phyloP scores from a whole-genome alignment of 177 flowering plant genomes.

The Tripterygium wilfordii region DNA sequence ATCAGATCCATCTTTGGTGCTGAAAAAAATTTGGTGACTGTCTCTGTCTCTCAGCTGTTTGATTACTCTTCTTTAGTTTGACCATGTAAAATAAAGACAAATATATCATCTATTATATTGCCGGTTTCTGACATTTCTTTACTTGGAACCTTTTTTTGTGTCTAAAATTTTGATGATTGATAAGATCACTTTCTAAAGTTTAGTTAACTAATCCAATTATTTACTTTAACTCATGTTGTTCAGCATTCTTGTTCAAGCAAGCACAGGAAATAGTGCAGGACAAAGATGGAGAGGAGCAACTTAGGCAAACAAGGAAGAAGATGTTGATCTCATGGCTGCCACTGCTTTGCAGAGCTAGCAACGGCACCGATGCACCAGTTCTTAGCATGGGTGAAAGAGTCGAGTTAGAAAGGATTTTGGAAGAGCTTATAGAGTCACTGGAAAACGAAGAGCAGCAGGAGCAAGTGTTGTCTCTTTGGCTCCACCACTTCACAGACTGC shows the following conservation, averaged over 20 bases:
- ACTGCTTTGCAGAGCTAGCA: constrained; percentile 70
- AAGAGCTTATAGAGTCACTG: constrained; percentile 42
- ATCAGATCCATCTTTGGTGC: no score
- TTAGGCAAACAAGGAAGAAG: constrained; percentile 30
- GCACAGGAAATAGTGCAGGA: constrained; percentile 35
- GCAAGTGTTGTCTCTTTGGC: constrained; percentile 70
- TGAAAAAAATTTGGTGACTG: no score
- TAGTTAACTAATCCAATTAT: no score
- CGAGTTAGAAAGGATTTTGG: constrained; percentile 56
- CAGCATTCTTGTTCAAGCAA: constrained; percentile 67
- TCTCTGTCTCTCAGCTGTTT: no score
- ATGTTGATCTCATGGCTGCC: constrained; percentile 78
- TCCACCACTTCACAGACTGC: constrained; percentile 63
- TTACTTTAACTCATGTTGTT: constrained; percentile 1
- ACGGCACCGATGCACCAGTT: constrained; percentile 59
- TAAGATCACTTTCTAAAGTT: no score
- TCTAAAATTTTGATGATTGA: no score
- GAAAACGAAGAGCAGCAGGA: constrained; percentile 49
- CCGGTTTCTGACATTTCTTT: no score
- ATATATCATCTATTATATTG: no score
- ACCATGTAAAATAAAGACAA: no score
- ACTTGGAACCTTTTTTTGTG: no score
- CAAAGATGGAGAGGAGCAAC: constrained; percentile 16
- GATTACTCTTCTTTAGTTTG: no score
- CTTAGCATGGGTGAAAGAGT: constrained; percentile 46